Evolutionary conservation across 1,284 basidiomycete species (phyloP).

Genomic region (Rhodotorula sp.): DNA sequence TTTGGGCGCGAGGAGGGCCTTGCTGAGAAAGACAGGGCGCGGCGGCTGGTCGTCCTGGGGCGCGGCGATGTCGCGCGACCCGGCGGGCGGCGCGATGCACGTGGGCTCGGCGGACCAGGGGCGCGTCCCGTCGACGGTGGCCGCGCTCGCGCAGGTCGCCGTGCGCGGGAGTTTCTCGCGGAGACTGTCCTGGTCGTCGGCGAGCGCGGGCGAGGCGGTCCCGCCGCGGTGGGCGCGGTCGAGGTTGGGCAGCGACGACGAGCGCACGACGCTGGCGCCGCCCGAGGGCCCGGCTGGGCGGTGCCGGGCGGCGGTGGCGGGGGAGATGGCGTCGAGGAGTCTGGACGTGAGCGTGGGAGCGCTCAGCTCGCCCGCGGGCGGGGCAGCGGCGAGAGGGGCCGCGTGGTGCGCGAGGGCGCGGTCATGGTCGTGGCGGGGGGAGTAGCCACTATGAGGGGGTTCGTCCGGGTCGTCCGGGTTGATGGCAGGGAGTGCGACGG

Average conservation of each 20-base stretch:
- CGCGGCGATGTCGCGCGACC: not conserved
- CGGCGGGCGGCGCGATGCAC: not conserved
- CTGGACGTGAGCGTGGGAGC: constrained; percentile 2
- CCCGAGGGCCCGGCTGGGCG: not conserved
- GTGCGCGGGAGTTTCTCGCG: constrained; percentile 6
- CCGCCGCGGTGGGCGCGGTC: constrained; percentile 3
- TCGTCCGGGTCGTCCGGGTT: constrained; percentile 4
- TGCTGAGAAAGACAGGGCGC: constrained; percentile 23
- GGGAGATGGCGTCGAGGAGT: constrained; percentile 14
- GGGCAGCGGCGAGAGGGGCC: not conserved
- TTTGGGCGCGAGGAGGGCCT: constrained; percentile 34
- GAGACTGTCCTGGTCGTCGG: not conserved
- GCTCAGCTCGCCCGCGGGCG: constrained; percentile 8
- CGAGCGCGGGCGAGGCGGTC: constrained; percentile 10
- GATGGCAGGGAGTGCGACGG: not conserved
- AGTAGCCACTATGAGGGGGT: constrained; percentile 28
- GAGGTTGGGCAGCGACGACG: constrained; percentile 18
- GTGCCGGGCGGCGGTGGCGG: not conserved
- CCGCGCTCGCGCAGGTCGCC: not conserved
- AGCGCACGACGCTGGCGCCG: not conserved
- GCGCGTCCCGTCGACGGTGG: not conserved
- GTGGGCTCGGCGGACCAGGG: not conserved
- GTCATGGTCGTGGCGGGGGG: constrained; percentile 3
- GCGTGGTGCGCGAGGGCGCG: not conserved
- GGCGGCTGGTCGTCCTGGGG: not conserved